A percentile compares a stretch with the other conserved stretches of the same genome.
Conservation (phyloP, 345 rosid species). For the Mangifera indica region DNA sequence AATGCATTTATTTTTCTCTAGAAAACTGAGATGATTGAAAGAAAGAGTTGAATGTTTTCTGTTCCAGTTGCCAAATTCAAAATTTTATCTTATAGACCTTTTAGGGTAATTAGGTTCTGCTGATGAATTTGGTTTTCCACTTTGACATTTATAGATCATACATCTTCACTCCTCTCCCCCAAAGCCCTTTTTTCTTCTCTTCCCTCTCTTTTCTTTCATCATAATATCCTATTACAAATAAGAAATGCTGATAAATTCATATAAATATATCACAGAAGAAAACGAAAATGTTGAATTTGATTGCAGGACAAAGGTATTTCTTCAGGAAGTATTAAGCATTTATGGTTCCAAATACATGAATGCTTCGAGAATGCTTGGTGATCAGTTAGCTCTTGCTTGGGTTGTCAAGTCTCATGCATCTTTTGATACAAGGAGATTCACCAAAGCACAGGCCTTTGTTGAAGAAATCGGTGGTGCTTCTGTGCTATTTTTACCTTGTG, state of each 20-base stretch:
- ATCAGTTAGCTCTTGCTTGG: slow-evolving; percentile 83
- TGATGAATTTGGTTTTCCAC: background rate
- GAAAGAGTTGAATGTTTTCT: background rate
- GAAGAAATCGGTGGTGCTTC: slow-evolving; percentile 58
- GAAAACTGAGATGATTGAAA: background rate
- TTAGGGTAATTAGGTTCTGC: background rate
- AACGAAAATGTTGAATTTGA: background rate
- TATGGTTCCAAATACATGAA: slow-evolving; percentile 68
- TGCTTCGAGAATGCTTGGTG: slow-evolving; percentile 95
- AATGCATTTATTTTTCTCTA: background rate
- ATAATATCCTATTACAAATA: background rate
- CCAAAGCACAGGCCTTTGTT: slow-evolving; percentile 56
- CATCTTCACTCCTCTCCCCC: background rate
- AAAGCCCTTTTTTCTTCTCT: background rate
- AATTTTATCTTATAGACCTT: background rate
- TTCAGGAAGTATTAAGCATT: slow-evolving; percentile 56
- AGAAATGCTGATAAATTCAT: background rate
- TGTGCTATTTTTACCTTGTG: slow-evolving; percentile 79
- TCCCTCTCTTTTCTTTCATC: background rate
- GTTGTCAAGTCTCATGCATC: slow-evolving; percentile 58
- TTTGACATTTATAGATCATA: no score
- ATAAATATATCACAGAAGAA: background rate
- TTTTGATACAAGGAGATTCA: slow-evolving; percentile 65
- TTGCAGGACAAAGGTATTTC: slow-evolving; percentile 75
- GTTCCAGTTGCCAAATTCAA: background rate